These are phyloP conservation scores for Brassica hybrid DNA, from an alignment of 441 rosid genomes.

Conservation along the genomic window DNA sequence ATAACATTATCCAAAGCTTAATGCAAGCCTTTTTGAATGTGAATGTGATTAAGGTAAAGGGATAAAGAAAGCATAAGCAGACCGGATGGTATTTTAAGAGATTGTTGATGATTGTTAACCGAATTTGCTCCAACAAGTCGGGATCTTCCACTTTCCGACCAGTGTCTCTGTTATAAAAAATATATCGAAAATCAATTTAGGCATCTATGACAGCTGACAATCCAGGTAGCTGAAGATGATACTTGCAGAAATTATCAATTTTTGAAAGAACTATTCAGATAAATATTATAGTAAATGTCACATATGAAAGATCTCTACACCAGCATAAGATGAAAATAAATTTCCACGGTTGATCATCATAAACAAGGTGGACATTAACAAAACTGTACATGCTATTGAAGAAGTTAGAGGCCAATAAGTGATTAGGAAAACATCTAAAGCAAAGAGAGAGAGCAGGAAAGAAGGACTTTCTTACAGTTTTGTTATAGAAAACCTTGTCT, in stretches of 20 bases:
- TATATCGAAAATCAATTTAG: not conserved
- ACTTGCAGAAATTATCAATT: not conserved
- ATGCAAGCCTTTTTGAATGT: not conserved
- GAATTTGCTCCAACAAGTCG: constrained; percentile 86
- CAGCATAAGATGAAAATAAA: not conserved
- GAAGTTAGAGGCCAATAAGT: not conserved
- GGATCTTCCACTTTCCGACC: constrained; percentile 99
- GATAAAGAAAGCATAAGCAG: constrained; percentile 42
- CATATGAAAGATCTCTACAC: not conserved
- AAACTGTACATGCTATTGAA: not conserved
- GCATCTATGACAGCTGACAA: constrained; percentile 2
- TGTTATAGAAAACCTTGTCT: constrained; percentile 75
- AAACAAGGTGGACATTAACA: not conserved
- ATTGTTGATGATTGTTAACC: constrained; percentile 88
- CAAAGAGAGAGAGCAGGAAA: constrained; percentile 7
- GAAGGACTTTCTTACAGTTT: constrained; percentile 58
- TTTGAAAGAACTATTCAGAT: not conserved
- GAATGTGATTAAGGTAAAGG: not conserved
- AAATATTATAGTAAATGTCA: not conserved
- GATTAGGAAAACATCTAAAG: not conserved
- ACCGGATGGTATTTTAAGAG: constrained; percentile 97
- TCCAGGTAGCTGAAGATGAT: constrained; percentile 2
- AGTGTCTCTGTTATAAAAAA: constrained; percentile 60
- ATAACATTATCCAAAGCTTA: not conserved
- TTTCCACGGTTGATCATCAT: too few species aligned